These are phyloP conservation scores for Amanita pseudoporphyria DNA, from an alignment of 768 basidiomycete genomes.

Conservation along the genomic window DNA sequence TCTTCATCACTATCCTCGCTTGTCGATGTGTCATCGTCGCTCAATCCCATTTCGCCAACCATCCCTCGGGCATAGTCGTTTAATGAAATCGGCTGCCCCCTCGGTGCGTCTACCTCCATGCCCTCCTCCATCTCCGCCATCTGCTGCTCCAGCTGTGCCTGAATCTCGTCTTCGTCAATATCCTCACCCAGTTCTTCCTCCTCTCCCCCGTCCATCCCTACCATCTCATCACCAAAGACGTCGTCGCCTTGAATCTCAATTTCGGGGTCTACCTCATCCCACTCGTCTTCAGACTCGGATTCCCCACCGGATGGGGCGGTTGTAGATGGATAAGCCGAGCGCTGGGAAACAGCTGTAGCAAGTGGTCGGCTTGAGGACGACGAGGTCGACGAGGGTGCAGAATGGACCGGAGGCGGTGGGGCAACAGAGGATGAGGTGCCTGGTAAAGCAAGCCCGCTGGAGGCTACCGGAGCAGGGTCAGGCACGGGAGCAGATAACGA, in stretches of 20 bases:
- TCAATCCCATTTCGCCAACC: neutral
- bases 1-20: slow-evolving; percentile 10
- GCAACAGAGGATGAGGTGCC: slow-evolving; percentile 5
- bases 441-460: slow-evolving; percentile 7
- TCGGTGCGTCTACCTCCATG: neutral
- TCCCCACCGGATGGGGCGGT: neutral
- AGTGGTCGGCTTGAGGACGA: neutral
- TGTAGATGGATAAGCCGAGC: neutral
- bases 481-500: neutral
- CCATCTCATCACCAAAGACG: neutral
- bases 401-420: slow-evolving; percentile 2
- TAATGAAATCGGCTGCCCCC: slow-evolving; percentile 2
- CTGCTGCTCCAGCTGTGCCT: slow-evolving; percentile 5
- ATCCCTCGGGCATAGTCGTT: slow-evolving; percentile 5
- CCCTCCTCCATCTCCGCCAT: slow-evolving; percentile 1
- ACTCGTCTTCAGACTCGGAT: slow-evolving; percentile 7
- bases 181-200: slow-evolving; percentile 2
- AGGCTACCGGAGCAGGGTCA: neutral
- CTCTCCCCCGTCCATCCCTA: neutral
- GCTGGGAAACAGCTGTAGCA: neutral
- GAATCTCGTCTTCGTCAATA: slow-evolving; percentile 6
- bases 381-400: slow-evolving; percentile 1
- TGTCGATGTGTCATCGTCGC: slow-evolving; percentile 6
- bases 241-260: neutral
- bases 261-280: slow-evolving; percentile 8